These are phyloP conservation scores for Kodamaea hsintzibuensis DNA, from an alignment of 805 yeast species.

Conservation along the genomic window DNA sequence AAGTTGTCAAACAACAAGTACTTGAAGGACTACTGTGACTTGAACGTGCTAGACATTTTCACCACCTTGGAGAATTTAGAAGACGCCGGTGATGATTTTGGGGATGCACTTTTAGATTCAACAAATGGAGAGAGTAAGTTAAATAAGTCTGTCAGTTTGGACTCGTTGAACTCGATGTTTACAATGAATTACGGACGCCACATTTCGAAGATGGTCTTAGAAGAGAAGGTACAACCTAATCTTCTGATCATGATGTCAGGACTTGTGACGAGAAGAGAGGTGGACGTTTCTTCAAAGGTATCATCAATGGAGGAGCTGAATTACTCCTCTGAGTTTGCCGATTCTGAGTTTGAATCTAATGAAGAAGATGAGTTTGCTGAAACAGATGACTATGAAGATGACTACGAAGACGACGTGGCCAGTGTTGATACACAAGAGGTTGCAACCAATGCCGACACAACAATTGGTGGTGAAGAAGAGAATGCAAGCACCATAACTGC, in stretches of 20 bases:
- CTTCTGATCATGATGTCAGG: conserved; percentile 6
- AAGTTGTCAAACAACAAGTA: conserved; percentile 51
- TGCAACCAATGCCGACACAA: background rate
- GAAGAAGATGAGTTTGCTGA: conserved; percentile 34
- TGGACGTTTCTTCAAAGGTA: conserved; percentile 2
- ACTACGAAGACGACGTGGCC: conserved; percentile 15
- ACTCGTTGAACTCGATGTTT: conserved; percentile 42
- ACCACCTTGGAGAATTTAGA: conserved; percentile 21
- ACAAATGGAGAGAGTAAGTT: conserved; percentile 19
- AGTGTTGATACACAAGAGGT: background rate
- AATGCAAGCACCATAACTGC: conserved; percentile 6
- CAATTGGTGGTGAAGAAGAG: background rate
- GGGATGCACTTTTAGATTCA: conserved; percentile 2
- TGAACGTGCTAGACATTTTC: conserved; percentile 45
- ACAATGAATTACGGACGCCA: conserved; percentile 40
- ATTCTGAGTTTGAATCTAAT: conserved; percentile 36
- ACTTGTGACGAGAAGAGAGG: conserved; percentile 11
- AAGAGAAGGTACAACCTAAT: conserved; percentile 12
- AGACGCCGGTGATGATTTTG: conserved; percentile 10
- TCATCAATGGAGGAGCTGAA: conserved; percentile 6
- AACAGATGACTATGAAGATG: conserved; percentile 21
- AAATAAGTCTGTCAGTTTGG: conserved; percentile 35
- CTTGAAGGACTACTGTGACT: conserved; percentile 44
- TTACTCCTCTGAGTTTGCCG: conserved; percentile 28
- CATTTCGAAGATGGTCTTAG: conserved; percentile 40